A percentile compares a stretch with the other conserved stretches of the same genome.
Conservation (phyloP, 192 early-diverging fungal genomes). For the Coemansia reversa region DNA sequence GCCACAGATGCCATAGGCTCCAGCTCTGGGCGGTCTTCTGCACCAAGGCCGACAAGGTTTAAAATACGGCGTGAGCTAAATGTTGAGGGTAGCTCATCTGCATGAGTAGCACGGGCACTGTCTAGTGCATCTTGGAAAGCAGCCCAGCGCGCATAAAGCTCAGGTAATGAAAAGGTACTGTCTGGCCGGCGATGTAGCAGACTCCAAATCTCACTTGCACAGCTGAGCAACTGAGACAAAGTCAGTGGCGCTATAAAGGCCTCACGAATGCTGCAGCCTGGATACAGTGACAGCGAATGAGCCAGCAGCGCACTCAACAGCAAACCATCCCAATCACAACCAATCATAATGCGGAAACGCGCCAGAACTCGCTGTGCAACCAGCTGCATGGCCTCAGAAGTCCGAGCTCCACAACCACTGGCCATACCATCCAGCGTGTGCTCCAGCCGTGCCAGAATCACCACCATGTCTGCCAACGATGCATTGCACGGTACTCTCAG, state of each 20-base stretch:
- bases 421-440: conserved; percentile 12
- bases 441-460: conserved; percentile 18
- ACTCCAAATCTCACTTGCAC: neutral
- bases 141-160: conserved; percentile 9
- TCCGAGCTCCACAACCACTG: neutral
- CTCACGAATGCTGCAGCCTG: conserved; percentile 3
- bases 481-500: neutral
- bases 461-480: conserved; percentile 20
- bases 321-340: neutral
- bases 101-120: neutral
- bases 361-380: conserved; percentile 10
- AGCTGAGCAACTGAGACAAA: conserved; percentile 1
- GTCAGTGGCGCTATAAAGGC: conserved; percentile 10
- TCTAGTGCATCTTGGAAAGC: conserved; percentile 9
- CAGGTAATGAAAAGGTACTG: conserved; percentile 7
- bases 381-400: conserved; percentile 18
- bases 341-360: neutral
- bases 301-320: conserved; percentile 17
- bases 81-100: conserved; percentile 12
- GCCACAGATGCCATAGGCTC: conserved; percentile 11
- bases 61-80: conserved; percentile 11
- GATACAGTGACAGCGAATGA: conserved; percentile 19
- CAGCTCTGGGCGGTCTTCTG: neutral
- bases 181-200: neutral
- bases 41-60: neutral